These are phyloP conservation scores for Nephelium lappaceum DNA, from an alignment of 345 rosid genomes.

Conservation along the genomic window DNA sequence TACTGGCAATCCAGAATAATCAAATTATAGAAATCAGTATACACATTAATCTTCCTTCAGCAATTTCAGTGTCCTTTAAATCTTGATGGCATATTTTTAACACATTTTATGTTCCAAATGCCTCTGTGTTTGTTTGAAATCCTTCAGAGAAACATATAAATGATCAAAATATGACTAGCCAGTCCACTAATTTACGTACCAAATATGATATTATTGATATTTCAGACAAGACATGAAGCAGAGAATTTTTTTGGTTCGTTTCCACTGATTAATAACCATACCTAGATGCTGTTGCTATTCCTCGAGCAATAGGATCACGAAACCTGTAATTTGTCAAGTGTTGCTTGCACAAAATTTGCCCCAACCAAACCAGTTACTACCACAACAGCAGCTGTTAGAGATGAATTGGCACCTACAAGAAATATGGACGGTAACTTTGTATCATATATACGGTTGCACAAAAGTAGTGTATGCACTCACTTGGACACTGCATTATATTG, in stretches of 20 bases:
- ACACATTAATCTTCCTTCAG: background rate
- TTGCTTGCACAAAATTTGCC: conserved; percentile 87
- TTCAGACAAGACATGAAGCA: background rate
- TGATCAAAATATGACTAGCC: background rate
- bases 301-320: conserved; percentile 88
- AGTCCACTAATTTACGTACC: background rate
- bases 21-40: background rate
- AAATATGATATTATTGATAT: background rate
- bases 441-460: conserved; percentile 12
- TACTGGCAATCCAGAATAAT: background rate
- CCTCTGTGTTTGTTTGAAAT: background rate
- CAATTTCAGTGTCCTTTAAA: background rate
- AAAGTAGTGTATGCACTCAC: background rate
- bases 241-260: background rate
- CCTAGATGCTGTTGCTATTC: conserved; percentile 96
- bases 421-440: background rate
- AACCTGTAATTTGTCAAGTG: conserved; percentile 68
- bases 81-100: background rate
- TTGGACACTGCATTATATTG: background rate
- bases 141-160: background rate
- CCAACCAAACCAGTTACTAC: conserved; percentile 92
- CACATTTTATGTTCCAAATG: background rate
- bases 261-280: conserved; percentile 22
- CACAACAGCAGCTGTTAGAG: conserved; percentile 92
- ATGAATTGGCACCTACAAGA: conserved; percentile 76